Evolutionary conservation across 345 rosid genomes (phyloP).

Genomic region (Eucalyptus cloeziana): DNA sequence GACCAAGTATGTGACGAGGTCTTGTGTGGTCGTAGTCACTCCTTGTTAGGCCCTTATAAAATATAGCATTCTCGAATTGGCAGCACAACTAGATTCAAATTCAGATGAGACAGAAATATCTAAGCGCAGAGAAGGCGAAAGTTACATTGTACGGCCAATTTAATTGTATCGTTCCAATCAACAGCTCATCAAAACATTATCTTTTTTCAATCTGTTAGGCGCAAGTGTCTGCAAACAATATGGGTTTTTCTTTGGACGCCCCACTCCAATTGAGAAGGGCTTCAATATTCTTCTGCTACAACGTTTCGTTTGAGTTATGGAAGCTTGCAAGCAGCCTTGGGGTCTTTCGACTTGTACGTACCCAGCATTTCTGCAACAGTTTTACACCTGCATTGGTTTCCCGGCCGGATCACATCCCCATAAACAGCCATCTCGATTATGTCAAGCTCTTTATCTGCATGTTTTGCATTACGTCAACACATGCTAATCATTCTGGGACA

Average conservation of each 20-base stretch:
- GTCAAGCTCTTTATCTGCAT: constrained; percentile 86
- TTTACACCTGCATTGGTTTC: constrained; percentile 87
- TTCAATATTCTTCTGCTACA: neutral
- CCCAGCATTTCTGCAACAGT: constrained; percentile 85
- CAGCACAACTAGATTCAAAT: neutral
- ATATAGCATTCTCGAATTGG: neutral
- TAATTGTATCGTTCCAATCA: neutral
- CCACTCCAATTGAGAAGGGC: neutral
- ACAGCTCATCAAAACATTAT: neutral
- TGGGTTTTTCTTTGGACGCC: neutral
- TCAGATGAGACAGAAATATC: neutral
- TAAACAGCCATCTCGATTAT: constrained; percentile 94
- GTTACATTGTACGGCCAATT: neutral
- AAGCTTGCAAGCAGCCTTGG: constrained; percentile 57
- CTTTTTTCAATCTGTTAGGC: neutral
- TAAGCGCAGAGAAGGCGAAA: neutral
- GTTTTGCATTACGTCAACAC: neutral
- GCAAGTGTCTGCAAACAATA: neutral
- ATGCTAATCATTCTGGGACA: neutral
- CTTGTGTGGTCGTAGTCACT: neutral
- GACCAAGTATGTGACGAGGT: neutral
- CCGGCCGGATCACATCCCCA: constrained; percentile 83
- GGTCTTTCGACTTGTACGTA: constrained; percentile 54
- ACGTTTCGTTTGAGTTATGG: constrained; percentile 26
- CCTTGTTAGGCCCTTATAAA: neutral